Evolutionary conservation across 2,329 filamentous ascomycete species (phyloP).

Genomic region (Sporothrix phasma): DNA sequence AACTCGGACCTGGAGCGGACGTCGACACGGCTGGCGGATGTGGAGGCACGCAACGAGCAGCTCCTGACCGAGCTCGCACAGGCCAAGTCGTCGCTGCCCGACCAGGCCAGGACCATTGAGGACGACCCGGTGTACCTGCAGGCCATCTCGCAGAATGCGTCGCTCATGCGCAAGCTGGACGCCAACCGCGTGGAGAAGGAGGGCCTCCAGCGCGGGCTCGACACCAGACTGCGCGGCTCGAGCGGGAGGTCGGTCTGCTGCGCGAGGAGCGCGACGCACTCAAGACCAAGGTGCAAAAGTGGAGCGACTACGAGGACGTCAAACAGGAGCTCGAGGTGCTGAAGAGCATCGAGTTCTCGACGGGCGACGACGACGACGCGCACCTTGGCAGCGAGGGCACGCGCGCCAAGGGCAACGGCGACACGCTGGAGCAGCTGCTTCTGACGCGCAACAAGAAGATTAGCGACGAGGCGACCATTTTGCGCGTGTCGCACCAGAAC

Average conservation of each 20-base stretch:
- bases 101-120: conserved; percentile 57
- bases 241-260: conserved; percentile 65
- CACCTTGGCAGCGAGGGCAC: conserved; percentile 25
- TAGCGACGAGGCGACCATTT: conserved; percentile 81
- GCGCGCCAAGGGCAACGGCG: conserved; percentile 52
- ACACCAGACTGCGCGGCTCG: conserved; percentile 65
- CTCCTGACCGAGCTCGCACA: conserved; percentile 84
- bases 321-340: conserved; percentile 94
- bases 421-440: conserved; percentile 82
- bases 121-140: conserved; percentile 86
- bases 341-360: conserved; percentile 95
- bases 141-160: conserved; percentile 85
- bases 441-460: conserved; percentile 94
- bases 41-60: conserved; percentile 91
- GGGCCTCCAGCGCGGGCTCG: conserved; percentile 63
- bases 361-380: conserved; percentile 69
- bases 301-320: conserved; percentile 90
- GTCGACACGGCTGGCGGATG: conserved; percentile 73
- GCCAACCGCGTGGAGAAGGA: conserved; percentile 76
- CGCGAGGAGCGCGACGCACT: conserved; percentile 73
- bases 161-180: conserved; percentile 80
- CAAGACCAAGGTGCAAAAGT: conserved; percentile 73
- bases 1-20: conserved; percentile 85
- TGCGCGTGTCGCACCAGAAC: conserved; percentile 90
- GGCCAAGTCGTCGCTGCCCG: conserved; percentile 62